A percentile compares a stretch with the other conserved stretches of the same genome.
Evolutionary conservation across 2,329 filamentous ascomycete species (phyloP).

Genomic region (Fonsecaea monophora): DNA sequence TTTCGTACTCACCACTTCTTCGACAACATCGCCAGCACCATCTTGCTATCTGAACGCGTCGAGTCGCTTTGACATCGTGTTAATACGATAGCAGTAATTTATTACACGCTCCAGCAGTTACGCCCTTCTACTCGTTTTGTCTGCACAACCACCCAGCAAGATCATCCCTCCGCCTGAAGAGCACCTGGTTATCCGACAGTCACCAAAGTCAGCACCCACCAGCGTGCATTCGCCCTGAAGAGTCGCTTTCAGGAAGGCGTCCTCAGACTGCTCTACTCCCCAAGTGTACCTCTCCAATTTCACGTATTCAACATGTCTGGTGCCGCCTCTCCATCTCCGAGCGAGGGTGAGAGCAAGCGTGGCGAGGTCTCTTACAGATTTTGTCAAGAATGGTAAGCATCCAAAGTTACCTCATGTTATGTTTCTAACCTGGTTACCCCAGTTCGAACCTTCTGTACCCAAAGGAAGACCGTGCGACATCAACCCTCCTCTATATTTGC

Average conservation of each 20-base stretch:
- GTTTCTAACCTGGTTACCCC: constrained; percentile 15
- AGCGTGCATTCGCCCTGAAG: not conserved
- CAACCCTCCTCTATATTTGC: constrained; percentile 91
- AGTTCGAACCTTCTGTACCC: constrained; percentile 97
- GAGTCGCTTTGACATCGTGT: not conserved
- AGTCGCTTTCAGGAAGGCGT: not conserved
- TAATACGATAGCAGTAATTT: not conserved
- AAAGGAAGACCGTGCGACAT: constrained; percentile 85
- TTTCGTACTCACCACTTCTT: not conserved
- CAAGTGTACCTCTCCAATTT: not conserved
- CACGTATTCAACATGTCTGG: constrained; percentile 30
- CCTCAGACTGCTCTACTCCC: not conserved
- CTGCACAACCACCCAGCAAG: not conserved
- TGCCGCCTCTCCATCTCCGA: constrained; percentile 51
- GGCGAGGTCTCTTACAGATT: constrained; percentile 88
- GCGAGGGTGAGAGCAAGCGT: constrained; percentile 48
- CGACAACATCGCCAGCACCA: not conserved
- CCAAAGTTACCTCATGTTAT: not conserved
- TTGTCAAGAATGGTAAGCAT: constrained; percentile 85
- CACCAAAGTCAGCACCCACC: not conserved
- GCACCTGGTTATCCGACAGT: not conserved
- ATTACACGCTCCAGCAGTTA: not conserved
- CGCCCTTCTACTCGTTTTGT: not conserved
- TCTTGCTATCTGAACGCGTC: not conserved
- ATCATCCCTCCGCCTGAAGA: not conserved